These are phyloP conservation scores for Farysia itapuensis DNA, from an alignment of 1,284 basidiomycete genomes.

Conservation along the genomic window DNA sequence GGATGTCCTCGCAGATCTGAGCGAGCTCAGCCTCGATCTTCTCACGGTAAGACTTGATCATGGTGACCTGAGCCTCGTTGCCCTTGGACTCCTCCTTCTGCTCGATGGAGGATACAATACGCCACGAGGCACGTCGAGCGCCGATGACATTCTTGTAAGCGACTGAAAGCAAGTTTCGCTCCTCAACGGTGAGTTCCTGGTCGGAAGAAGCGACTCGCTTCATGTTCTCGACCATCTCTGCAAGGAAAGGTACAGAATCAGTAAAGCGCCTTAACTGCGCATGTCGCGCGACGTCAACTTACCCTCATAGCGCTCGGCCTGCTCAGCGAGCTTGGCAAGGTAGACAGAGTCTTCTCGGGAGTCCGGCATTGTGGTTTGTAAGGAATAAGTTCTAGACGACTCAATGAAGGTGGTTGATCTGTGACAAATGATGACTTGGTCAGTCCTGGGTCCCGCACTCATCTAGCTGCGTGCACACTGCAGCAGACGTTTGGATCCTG, in stretches of 20 bases:
- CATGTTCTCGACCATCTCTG: conserved; percentile 61
- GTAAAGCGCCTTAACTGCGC: not conserved
- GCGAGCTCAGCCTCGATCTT: conserved; percentile 98
- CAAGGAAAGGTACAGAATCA: not conserved
- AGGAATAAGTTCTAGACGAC: conserved; percentile 20
- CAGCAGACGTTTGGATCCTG: too few relatives aligned
- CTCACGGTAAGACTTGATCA: conserved; percentile 97
- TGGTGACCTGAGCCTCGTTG: conserved; percentile 92
- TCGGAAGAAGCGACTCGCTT: conserved; percentile 60
- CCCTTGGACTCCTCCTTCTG: conserved; percentile 99
- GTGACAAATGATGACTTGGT: too few relatives aligned
- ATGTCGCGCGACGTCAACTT: conserved; percentile 16
- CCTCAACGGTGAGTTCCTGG: conserved; percentile 89
- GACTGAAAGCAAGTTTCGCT: conserved; percentile 96
- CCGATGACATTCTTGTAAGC: conserved; percentile 99
- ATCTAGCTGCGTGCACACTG: too few relatives aligned
- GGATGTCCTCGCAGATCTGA: conserved; percentile 99
- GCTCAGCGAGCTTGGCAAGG: conserved; percentile 61
- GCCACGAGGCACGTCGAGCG: conserved; percentile 97
- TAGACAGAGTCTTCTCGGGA: conserved; percentile 60
- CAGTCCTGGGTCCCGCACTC: too few relatives aligned
- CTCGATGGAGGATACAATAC: conserved; percentile 98
- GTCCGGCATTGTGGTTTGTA: conserved; percentile 47
- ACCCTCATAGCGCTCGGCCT: conserved; percentile 61
- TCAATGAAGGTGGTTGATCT: conserved; percentile 10